phyloP scores from a whole-genome alignment of 768 basidiomycete genomes.

The Tylopilus rubrobrunneus region DNA sequence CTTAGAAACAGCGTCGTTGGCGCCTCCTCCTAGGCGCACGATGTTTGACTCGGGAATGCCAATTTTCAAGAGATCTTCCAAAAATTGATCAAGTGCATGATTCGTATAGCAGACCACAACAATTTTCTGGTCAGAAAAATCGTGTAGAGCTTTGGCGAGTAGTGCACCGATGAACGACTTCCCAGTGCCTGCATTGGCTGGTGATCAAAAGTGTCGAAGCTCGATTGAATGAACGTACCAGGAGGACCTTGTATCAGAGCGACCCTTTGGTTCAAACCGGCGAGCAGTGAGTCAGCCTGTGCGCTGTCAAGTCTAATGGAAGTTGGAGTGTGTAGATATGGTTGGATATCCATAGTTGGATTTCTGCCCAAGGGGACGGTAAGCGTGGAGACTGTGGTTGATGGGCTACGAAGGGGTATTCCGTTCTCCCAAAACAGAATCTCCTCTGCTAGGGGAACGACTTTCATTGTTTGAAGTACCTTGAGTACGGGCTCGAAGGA shows the following conservation, averaged over 20 bases:
- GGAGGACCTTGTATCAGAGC: conserved; percentile 71
- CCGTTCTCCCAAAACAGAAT: conserved; percentile 50
- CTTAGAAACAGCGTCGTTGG: conserved; percentile 42
- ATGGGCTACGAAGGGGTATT: conserved; percentile 9
- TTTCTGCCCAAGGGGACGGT: conserved; percentile 30
- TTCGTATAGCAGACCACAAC: conserved; percentile 72
- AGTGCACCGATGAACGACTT: conserved; percentile 71
- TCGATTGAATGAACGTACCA: conserved; percentile 38
- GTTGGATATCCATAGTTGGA: conserved; percentile 39
- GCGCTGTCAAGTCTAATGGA: conserved; percentile 48
- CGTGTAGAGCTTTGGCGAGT: conserved; percentile 55
- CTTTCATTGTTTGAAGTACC: conserved; percentile 45
- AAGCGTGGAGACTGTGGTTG: conserved; percentile 9
- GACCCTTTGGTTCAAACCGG: conserved; percentile 52
- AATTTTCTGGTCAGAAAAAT: conserved; percentile 42
- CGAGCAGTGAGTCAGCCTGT: conserved; percentile 43
- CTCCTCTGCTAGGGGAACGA: conserved; percentile 47
- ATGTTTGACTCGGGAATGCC: conserved; percentile 49
- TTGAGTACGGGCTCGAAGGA: conserved; percentile 61
- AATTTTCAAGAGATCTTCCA: conserved; percentile 56
- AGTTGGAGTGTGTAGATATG: conserved; percentile 34
- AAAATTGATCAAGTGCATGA: conserved; percentile 67
- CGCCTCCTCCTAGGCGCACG: conserved; percentile 55
- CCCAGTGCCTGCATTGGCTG: conserved; percentile 50
- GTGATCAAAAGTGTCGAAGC: neutral